Conservation (phyloP, 108 stramenopile genomes). For the Fistulifera solaris region DNA sequence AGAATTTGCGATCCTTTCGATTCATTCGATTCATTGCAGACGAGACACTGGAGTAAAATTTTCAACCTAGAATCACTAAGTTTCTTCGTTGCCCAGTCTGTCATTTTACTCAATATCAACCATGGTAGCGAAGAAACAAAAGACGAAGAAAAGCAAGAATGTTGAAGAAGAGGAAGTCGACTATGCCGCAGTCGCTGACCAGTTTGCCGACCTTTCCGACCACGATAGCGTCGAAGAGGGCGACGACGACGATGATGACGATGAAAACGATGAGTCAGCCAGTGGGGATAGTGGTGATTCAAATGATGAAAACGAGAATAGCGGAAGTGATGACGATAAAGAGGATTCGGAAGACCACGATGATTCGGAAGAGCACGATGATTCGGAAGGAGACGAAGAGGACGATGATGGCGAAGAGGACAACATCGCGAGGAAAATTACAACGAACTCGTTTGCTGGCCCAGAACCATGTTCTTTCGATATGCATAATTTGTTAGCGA, state of each 20-base stretch:
- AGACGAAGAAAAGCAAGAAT: background rate
- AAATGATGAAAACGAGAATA: slow-evolving; percentile 10
- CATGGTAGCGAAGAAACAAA: background rate
- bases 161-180: background rate
- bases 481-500: slow-evolving; percentile 51
- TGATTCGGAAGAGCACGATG: slow-evolving; percentile 19
- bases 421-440: slow-evolving; percentile 10
- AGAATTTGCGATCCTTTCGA: background rate
- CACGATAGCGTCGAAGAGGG: background rate
- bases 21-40: background rate
- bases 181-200: slow-evolving; percentile 2
- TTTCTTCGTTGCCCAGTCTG: no score
- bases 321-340: slow-evolving; percentile 8
- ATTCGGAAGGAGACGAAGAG: slow-evolving; percentile 15
- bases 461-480: slow-evolving; percentile 72
- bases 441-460: background rate
- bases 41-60: background rate
- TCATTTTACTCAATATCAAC: no score
- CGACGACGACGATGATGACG: slow-evolving; percentile 5
- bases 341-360: slow-evolving; percentile 22
- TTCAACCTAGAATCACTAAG: no score
- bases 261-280: slow-evolving; percentile 4
- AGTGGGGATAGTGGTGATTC: slow-evolving; percentile 1
- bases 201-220: background rate
- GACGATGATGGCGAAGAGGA: slow-evolving; percentile 17